Evolutionary conservation across 306 rosid species (phyloP), one percentile per base, ranked within the genome.

Genomic region (Bauhinia variegata): DNA sequence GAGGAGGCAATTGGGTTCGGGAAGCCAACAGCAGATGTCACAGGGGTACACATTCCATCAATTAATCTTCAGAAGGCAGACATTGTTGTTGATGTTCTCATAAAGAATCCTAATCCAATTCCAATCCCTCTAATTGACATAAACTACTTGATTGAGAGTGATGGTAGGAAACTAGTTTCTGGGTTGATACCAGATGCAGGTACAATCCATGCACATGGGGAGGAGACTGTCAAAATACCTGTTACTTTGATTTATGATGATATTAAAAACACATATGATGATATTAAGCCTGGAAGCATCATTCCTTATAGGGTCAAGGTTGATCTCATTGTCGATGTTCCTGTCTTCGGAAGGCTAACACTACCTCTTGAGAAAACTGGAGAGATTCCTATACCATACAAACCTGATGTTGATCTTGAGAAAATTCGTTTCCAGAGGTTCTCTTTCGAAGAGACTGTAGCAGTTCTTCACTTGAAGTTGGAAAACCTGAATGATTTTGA

Each of bases 101-200:
- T 95, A 2, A 95, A 86, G 78, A 95, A 95, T 63, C 97, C 99
- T 0, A 95, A 90, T 69, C 97, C 97, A 0, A 88, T 95, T 14
- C 99, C 99, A 4, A 90, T 95, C 57, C 99, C 99, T 50, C 72
- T 95, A 9, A 63, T 86, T 62, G 97, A 95, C 82, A 86, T 95
- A 2, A 54, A 90, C 51, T 95, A 95, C 72, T 75, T 95, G 80
- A 64, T 95, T 57, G 99, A 88, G 69, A 95, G 97, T 74, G 91
- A 85, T 74, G 96, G 92, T 33, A 86, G 97, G 83, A 95, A 95
- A 39, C 83, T 95, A 2, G 72, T 95, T 60, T 90, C 97, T 0
- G 97, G 99, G 0, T 57, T 95, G 81, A 95, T 95, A 50, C 99
- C 99, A 0, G 99, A 95, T 74, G 88, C 97, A 1, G 99, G 99